Percentiles rank a stretch among this genome's conserved stretches.
Conservation (phyloP, 2,329 filamentous ascomycete genomes). For the Uncinocarpus reesii region DNA sequence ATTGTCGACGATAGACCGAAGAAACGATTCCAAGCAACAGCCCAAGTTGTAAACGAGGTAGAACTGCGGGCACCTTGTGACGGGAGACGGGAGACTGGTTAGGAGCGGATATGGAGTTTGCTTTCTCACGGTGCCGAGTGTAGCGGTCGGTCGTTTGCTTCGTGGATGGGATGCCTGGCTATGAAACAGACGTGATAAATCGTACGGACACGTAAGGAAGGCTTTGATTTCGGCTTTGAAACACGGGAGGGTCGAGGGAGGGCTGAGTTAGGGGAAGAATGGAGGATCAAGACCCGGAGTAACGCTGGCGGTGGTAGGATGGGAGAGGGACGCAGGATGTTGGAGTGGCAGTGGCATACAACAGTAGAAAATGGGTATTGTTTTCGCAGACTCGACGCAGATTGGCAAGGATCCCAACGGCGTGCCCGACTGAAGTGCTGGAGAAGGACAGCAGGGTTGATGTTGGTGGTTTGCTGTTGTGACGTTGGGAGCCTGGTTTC, state of each 20-base stretch:
- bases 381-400: no score
- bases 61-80: not conserved
- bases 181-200: not conserved
- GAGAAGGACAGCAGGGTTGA: constrained; percentile 9
- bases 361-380: no score
- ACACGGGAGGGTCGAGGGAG: not conserved
- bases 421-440: not conserved
- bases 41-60: not conserved
- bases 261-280: not conserved
- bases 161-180: no score
- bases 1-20: not conserved
- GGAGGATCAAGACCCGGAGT: not conserved
- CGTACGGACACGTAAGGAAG: not conserved
- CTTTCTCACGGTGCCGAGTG: no score
- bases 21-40: not conserved
- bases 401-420: not conserved
- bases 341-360: not conserved
- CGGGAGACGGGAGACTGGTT: not conserved
- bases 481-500: constrained; percentile 8
- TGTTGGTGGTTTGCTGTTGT: constrained; percentile 5
- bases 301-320: not conserved
- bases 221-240: constrained; percentile 7
- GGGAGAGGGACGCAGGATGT: not conserved
- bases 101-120: no score
- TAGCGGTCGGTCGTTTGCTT: no score